Evolutionary conservation across 306 rosid genomes (phyloP).

Genomic region (Vicia villosa): DNA sequence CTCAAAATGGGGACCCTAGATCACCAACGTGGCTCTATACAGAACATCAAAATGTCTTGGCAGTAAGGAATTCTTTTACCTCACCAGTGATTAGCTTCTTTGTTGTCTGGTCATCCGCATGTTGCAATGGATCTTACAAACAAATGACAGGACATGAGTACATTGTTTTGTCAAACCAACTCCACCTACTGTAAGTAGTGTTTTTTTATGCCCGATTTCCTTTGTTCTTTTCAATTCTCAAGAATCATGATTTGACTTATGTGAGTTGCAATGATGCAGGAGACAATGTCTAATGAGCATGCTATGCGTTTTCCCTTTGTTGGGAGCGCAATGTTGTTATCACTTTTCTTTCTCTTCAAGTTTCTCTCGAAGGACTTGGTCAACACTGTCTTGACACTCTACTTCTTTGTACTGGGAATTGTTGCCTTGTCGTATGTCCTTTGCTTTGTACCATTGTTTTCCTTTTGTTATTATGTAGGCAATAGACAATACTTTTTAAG

Average conservation of each 20-base stretch:
- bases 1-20: too few relatives aligned
- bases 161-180: slow-evolving; percentile 98
- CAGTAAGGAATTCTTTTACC: too few relatives aligned
- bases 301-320: slow-evolving; percentile 99
- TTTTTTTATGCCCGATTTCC: slow-evolving; percentile 12
- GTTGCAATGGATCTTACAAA: too few relatives aligned
- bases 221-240: background rate
- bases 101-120: too few relatives aligned
- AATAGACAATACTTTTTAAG: background rate
- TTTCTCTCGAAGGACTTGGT: slow-evolving; percentile 98
- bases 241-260: slow-evolving; percentile 3
- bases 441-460: slow-evolving; percentile 3
- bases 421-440: slow-evolving; percentile 89
- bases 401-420: slow-evolving; percentile 97
- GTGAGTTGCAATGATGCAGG: slow-evolving; percentile 59
- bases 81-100: too few relatives aligned
- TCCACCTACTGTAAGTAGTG: slow-evolving; percentile 80
- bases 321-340: slow-evolving; percentile 97
- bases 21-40: too few relatives aligned
- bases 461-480: background rate
- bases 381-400: slow-evolving; percentile 89
- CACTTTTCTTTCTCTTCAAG: slow-evolving; percentile 98
- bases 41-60: too few relatives aligned
- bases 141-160: too few relatives aligned
- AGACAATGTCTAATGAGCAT: slow-evolving; percentile 98